Evolutionary conservation across 805 yeast genomes (phyloP), one percentile per base, ranked within the genome.

Genomic region (Metschnikowia orientalis): DNA sequence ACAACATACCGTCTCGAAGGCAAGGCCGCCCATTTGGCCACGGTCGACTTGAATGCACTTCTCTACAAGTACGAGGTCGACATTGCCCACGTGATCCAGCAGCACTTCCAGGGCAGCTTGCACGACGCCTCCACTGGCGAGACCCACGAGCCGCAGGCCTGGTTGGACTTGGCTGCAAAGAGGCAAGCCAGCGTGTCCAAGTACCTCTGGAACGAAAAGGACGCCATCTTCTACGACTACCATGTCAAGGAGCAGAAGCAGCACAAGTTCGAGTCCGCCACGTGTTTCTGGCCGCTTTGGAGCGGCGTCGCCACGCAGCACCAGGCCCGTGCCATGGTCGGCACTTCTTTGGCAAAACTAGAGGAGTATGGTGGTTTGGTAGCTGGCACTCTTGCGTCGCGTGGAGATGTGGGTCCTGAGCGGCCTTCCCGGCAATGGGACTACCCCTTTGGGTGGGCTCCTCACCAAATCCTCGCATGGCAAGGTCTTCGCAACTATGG

Each of bases 371-470:
- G 98, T 15, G 98, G 98, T 1, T 57, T 90, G 7, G 95, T 78
- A 1, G 79, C 95, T 0, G 94, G 96, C 23, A 81, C 95, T 0
- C 70, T 75, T 45, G 56, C 69, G 43, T 79, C 89, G 2, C 65
- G 95, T 45, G 94, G 95, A 23, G 75, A 69, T 16, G 61, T 85
- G 22, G 75, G 81, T 1, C 58, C 83, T 11, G 68, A 74, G 26
- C 67, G 87, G 49, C 96, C 95, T n/a, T 76, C 81, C 8, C 70
- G 97, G 56, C 98, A 90, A 61, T 90, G 98, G 98, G 98, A 90
- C 57, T 92, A 81, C 57, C 98, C 98, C 2, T 86, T 66, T 52
- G 97, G 97, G 2, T 90, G 98, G 98, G 96, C 97, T 0, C 97
- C 98, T 3, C 97, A 92, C 55, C 98, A 90, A 59, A 85, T 90